Percentiles rank a stretch among this genome's conserved stretches.
Conservation (phyloP, 805 yeast genomes). For the Debaryomyces hansenii region DNA sequence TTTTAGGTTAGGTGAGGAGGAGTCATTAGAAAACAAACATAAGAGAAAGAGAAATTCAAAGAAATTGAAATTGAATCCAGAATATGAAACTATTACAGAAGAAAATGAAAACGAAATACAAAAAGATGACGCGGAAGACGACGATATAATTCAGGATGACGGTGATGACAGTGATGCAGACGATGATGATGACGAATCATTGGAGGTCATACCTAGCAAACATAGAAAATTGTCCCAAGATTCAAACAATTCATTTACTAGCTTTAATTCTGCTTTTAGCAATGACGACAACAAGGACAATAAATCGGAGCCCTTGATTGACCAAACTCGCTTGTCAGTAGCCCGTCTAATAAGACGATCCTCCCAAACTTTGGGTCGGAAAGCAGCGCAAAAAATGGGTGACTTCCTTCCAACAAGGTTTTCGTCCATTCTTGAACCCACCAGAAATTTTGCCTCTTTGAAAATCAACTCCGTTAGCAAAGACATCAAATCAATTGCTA, state of each 20-base stretch:
- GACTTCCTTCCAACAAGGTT: slow-evolving; percentile 81
- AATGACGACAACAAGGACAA: slow-evolving; percentile 10
- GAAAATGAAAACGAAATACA: slow-evolving; percentile 17
- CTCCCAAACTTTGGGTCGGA: slow-evolving; percentile 73
- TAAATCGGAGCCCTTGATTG: slow-evolving; percentile 63
- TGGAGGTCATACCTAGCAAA: slow-evolving; percentile 24
- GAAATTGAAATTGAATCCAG: slow-evolving; percentile 9
- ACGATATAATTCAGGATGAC: slow-evolving; percentile 22
- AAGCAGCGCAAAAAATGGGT: slow-evolving; percentile 86
- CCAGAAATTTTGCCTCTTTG: slow-evolving; percentile 87
- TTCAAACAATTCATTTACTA: slow-evolving; percentile 34
- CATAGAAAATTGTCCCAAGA: slow-evolving; percentile 41
- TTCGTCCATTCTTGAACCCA: slow-evolving; percentile 82
- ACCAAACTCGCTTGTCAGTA: slow-evolving; percentile 67
- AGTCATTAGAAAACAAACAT: slow-evolving; percentile 40
- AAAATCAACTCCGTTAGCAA: slow-evolving; percentile 52
- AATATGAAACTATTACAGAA: slow-evolving; percentile 29
- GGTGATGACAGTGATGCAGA: slow-evolving; percentile 15
- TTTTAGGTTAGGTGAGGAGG: slow-evolving; percentile 66
- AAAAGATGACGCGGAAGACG: slow-evolving; percentile 16
- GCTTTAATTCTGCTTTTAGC: slow-evolving; percentile 26
- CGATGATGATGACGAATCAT: slow-evolving; percentile 20
- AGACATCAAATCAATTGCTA: slow-evolving; percentile 45
- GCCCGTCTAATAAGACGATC: slow-evolving; percentile 76
- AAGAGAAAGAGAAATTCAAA: slow-evolving; percentile 22